A percentile compares a stretch with the other conserved stretches of the same genome.
Conservation (phyloP, 139 green algal species). For the Deuterostichococcus epilithicus region DNA sequence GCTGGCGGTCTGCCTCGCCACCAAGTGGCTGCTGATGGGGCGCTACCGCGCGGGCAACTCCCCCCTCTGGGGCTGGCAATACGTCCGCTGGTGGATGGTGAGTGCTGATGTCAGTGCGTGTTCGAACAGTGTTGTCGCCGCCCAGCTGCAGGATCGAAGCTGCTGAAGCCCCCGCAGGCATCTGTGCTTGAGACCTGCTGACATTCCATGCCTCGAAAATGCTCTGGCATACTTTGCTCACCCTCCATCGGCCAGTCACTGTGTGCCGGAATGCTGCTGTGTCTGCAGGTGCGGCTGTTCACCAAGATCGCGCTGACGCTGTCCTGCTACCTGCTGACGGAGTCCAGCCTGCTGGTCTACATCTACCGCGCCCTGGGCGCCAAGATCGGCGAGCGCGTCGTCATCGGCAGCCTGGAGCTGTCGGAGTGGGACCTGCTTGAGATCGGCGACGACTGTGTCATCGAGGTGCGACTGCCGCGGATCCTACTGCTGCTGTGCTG, state of each 20-base stretch:
- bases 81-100: constrained; percentile 31
- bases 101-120: background rate
- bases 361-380: constrained; percentile 19
- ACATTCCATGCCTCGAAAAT: no score
- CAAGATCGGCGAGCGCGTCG: constrained; percentile 29
- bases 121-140: background rate
- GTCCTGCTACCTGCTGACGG: background rate
- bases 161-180: no score
- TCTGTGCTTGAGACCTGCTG: no score
- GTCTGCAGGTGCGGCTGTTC: background rate
- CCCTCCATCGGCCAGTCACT: no score
- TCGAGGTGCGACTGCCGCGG: background rate
- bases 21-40: constrained; percentile 4
- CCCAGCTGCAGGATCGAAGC: no score
- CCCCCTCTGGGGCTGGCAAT: constrained; percentile 28
- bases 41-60: background rate
- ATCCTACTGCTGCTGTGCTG: no score
- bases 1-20: background rate
- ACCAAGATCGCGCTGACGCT: background rate
- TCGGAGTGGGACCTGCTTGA: constrained; percentile 10
- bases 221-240: no score
- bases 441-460: constrained; percentile 6
- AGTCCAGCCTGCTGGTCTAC: background rate
- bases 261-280: no score
- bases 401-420: constrained; percentile 4